Base-by-base conservation (phyloP, 345 rosid genomes). In the Pelargonium nanum region DNA sequence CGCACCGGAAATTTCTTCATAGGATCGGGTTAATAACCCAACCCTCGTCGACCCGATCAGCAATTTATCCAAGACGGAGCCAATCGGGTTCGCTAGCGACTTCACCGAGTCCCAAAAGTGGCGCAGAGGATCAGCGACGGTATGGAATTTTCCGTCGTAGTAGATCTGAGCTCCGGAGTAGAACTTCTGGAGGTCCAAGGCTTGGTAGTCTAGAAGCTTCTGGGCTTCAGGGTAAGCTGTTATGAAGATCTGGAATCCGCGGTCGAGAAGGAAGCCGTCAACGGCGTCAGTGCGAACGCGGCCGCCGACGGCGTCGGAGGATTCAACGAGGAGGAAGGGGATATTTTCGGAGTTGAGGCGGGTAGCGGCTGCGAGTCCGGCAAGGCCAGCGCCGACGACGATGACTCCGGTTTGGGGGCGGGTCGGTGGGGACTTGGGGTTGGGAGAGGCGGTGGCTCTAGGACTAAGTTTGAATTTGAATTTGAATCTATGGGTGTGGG, bases 221-320 rank as follows among this genome's bases (percentile, higher is more conserved):
- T 59, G 82, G 63, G 96, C 96, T 75, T 92, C 98, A 1, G 96
- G 96, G 53, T 92, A 86, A 8, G 87, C 92, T 0, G 96, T 92
- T 74, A 92, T 88, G 84, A 92, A 92, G 58, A 92, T 92, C 71
- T 92, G 98, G 83, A 92, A 92, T 53, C 98, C 98, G 53, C 96
- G 82, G 72, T 92, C 98, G 40, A 88, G 83, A 52, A 83, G 75
- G 64, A 83, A 92, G 5, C 96, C 95, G 56, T 92, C 93, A 15
- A 92, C 82, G 55, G 40, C 22, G 51, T 92, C 98, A 9, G 96
- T 92, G 6, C 91, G 81, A 28, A 91, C 98, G 3, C 98, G 90
- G 52, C 96, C 96, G 1, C 98, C 98, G 6, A 89, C 85, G 5
- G 65, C 83, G 32, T 91, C 89, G 22, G 98, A 88, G 34, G 96